Evolutionary conservation across 768 basidiomycete genomes (phyloP).

Genomic region (Tricholoma terreum): DNA sequence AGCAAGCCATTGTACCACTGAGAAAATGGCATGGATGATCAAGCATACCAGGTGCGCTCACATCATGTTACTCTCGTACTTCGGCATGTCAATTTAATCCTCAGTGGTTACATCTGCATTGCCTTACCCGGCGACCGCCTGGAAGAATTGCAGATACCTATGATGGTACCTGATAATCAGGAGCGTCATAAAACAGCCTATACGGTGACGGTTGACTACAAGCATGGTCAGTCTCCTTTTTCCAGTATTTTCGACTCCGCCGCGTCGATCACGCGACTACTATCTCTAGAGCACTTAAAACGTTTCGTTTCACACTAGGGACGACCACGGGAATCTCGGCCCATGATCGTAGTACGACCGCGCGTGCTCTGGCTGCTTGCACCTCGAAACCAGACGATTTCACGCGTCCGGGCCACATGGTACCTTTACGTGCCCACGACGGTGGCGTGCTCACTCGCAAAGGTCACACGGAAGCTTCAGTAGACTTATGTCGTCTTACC

Average conservation of each 20-base stretch:
- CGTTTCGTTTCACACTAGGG: conserved; percentile 40
- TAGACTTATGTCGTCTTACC: conserved; percentile 84
- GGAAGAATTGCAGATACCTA: conserved; percentile 75
- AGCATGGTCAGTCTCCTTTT: conserved; percentile 61
- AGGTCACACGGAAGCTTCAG: conserved; percentile 90
- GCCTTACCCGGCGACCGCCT: conserved; percentile 76
- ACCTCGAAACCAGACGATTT: conserved; percentile 63
- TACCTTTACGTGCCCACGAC: conserved; percentile 81
- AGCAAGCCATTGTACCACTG: conserved; percentile 78
- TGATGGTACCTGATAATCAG: conserved; percentile 92
- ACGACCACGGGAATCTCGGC: conserved; percentile 97
- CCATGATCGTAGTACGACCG: conserved; percentile 88
- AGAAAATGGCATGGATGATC: conserved; percentile 99
- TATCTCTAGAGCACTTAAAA: background rate
- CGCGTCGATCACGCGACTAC: conserved; percentile 3
- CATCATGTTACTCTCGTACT: background rate
- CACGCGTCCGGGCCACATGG: conserved; percentile 91
- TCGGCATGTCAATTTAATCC: background rate
- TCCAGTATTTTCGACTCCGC: conserved; percentile 9
- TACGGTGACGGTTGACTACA: conserved; percentile 93
- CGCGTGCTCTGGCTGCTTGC: conserved; percentile 72
- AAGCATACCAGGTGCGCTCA: conserved; percentile 81
- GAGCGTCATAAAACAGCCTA: conserved; percentile 94
- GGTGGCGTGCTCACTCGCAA: conserved; percentile 85
- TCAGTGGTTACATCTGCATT: conserved; percentile 92